Base-by-base conservation (phyloP, 176 grass and related monocot genomes). In the Oryza officinalis region DNA sequence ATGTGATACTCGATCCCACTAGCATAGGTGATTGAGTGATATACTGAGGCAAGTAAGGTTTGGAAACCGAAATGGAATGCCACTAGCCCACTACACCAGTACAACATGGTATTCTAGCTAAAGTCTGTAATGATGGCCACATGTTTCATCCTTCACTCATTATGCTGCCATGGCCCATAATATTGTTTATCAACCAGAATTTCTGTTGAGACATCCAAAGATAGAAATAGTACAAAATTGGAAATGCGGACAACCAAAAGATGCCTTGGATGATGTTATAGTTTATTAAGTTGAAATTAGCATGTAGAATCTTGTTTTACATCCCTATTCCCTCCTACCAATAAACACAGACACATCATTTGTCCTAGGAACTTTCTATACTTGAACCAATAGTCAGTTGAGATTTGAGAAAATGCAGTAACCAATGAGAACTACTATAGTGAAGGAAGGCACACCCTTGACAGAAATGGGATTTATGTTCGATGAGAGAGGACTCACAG, bases 401-500 rank as follows among this genome's bases (percentile, higher is more conserved):
- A 63, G 30, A 31, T 13, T 40, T 75, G n/a, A 64, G 31, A 61
- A 80, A 65, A 67, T 75, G 44, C 64, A 63, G 30, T 46, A 70
- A 57, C 1, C 13, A 17, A 12, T 37, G 26, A 40, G 47, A 47
- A 67, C 20, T 57, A 57, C 20, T 57, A 57, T 57, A 57, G 20
- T 57, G 20, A n/a, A 52, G 13, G 49, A 57, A 57, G 17, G 47
- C 14, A 50, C 4, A 50, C 47, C 1, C 2, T 7, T 17, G 52
- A 65, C 71, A 52, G 59, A 35, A 81, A 45, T 45, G 10, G 52
- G 40, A 45, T 65, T 8, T 37, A 69, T 61, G 38, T 72, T 88
- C 18, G 27, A 82, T 87, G 2, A 22, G 23, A 72, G 18, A 82
- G 13, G 47, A 22, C 8, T 43, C 3, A 25, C 7, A 49, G 20